Evolutionary conservation across 169 alveolate genomes (phyloP).

Genomic region (Sarcocystis neurona): DNA sequence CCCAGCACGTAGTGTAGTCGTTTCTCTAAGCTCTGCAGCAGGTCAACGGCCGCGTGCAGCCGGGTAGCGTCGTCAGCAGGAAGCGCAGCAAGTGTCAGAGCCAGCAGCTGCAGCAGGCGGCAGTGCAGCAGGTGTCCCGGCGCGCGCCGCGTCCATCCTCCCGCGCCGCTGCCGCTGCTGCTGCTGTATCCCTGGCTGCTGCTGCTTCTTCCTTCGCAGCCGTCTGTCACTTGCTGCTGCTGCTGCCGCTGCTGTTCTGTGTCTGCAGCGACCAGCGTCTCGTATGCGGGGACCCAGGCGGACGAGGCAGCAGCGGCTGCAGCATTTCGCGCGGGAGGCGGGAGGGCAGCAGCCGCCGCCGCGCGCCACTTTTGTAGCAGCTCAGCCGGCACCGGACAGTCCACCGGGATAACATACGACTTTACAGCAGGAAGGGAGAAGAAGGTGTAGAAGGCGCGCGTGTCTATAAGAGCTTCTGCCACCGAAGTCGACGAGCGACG

Average conservation of each 20-base stretch:
- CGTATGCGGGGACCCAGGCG: constrained; percentile 21
- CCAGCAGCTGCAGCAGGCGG: constrained; percentile 2
- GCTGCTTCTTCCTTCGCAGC: too few species aligned
- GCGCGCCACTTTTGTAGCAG: not conserved
- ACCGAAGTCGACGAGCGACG: not conserved
- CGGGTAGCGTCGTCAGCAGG: not conserved
- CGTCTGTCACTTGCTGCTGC: too few species aligned
- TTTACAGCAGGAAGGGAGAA: constrained; percentile 12
- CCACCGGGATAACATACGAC: not conserved
- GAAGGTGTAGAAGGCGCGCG: not conserved
- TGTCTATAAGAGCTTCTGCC: not conserved
- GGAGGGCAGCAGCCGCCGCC: constrained; percentile 4
- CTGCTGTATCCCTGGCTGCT: too few species aligned
- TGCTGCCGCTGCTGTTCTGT: too few species aligned
- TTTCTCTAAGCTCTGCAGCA: not conserved
- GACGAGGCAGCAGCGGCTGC: not conserved
- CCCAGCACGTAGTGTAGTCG: constrained; percentile 17
- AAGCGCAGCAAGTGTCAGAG: not conserved
- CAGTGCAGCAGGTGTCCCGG: constrained; percentile 4
- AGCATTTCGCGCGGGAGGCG: not conserved
- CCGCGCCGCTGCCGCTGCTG: not conserved
- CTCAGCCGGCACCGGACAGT: not conserved
- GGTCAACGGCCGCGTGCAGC: not conserved
- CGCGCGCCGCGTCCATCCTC: not conserved
- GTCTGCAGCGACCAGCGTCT: not conserved